A percentile compares a stretch with the other conserved stretches of the same genome.
Evolutionary conservation across 176 grass and related monocot genomes (phyloP).

Genomic region (Carex myosuroides): DNA sequence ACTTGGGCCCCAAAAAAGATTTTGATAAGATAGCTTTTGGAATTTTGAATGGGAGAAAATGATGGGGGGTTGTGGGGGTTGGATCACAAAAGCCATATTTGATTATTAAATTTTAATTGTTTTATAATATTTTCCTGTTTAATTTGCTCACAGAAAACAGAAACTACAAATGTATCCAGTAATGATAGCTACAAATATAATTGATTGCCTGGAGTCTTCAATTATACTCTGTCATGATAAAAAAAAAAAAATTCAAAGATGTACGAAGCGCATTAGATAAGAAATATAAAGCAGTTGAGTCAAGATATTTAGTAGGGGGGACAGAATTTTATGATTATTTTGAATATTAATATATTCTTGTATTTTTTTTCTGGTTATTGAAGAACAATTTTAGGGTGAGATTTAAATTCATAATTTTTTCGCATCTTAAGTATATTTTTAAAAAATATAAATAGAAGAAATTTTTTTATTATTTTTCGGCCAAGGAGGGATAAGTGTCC

Average conservation of each 20-base stretch:
- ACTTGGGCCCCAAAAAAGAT: neutral
- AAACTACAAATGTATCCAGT: neutral
- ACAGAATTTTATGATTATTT: too few species aligned
- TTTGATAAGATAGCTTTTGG: neutral
- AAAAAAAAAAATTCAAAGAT: neutral
- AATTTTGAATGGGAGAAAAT: neutral
- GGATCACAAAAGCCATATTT: neutral
- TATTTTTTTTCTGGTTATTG: too few species aligned
- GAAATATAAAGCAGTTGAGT: too few species aligned
- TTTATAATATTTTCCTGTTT: neutral
- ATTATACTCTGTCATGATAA: neutral
- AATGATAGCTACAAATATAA: neutral
- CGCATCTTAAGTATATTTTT: too few species aligned
- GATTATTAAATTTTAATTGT: neutral
- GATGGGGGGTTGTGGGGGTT: neutral
- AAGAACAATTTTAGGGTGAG: too few species aligned
- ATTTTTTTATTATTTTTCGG: too few species aligned
- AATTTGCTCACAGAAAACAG: neutral
- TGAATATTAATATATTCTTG: too few species aligned
- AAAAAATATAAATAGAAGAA: too few species aligned
- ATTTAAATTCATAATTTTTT: too few species aligned
- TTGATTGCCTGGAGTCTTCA: constrained; percentile 4
- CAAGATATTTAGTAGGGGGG: too few species aligned
- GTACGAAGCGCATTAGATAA: neutral
- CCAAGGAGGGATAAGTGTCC: too few species aligned